Percentiles rank a stretch among this genome's conserved stretches.
phyloP scores from a whole-genome alignment of 1,284 basidiomycete species.

The Coniferiporia sulphurascens region DNA sequence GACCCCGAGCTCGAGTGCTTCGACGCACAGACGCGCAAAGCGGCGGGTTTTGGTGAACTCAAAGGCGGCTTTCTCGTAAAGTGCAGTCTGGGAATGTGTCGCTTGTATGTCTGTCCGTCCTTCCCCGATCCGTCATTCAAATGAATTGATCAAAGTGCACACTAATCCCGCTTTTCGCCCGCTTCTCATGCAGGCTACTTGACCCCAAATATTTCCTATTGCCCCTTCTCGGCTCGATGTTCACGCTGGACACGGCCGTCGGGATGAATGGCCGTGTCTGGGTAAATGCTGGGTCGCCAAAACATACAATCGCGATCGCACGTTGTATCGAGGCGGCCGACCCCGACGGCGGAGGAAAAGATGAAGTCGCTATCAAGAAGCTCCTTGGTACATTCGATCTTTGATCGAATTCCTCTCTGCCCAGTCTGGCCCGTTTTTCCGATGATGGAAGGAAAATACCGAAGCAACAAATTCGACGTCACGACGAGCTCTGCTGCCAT shows the following conservation, averaged over 20 bases:
- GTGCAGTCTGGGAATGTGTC: constrained; percentile 73
- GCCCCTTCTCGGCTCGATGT: constrained; percentile 63
- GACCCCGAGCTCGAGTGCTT: constrained; percentile 87
- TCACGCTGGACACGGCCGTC: constrained; percentile 73
- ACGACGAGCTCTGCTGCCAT: background rate
- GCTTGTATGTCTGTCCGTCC: constrained; percentile 47
- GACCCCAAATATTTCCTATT: constrained; percentile 73
- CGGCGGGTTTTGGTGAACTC: constrained; percentile 80
- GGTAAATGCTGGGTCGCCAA: constrained; percentile 64
- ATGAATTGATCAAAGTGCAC: background rate
- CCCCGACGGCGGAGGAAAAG: constrained; percentile 57
- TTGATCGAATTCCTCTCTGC: constrained; percentile 26
- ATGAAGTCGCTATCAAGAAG: constrained; percentile 45
- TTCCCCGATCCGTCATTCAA: background rate
- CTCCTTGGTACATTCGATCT: constrained; percentile 41
- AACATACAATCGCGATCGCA: constrained; percentile 60
- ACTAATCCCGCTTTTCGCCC: background rate
- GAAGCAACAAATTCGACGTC: background rate
- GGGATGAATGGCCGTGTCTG: constrained; percentile 82
- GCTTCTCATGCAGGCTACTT: constrained; percentile 48
- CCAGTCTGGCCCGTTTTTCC: no score
- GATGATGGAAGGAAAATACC: background rate
- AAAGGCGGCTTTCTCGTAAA: constrained; percentile 73
- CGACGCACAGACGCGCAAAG: constrained; percentile 78
- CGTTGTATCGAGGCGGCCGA: constrained; percentile 73